Base-by-base conservation (phyloP, 1,139 yeast genomes). In the Yamadazyma blattariae region DNA sequence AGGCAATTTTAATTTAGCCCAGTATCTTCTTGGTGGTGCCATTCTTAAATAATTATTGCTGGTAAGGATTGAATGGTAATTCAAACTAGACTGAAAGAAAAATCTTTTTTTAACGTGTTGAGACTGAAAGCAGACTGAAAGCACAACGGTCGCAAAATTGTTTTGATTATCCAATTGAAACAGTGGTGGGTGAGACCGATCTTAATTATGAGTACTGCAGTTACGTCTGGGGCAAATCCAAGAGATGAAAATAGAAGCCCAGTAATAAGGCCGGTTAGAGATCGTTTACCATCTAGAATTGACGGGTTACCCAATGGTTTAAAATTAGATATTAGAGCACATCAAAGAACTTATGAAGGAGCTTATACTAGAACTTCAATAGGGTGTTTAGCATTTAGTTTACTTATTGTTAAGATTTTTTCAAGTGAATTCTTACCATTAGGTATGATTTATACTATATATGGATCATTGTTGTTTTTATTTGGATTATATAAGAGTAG, bases 261-360 rank as follows among this genome's bases (percentile, higher is more conserved):
- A 7, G 40, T 38, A 12, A n/a, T 27, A 7, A 38, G 48, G 12
- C 34, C 35, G 10, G 17, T 25, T 5, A 24, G 28, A 20, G 35
- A 25, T 12, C 42, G 71, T 29, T 47, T 55, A 10, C 66, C 68
- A 2, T 64, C 72, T 1, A 44, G 65, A 20, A 48, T 69, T 14
- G 70, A 64, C 36, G 45, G 50, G 8, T 52, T 67, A 18, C 47
- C 73, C 3, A 59, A 64, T 26, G 59, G 58, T 5, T 62, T 64
- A 34, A 71, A 71, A 46, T 54, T 75, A 27, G 82, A 77, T 43
- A 68, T 77, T 4, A 47, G 82, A 41, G 82, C 82, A 1, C 80
- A 77, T 50, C 82, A 77, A 50, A 51, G 82, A 42, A 77, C 82
- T 1, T 77, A 77, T 47, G 82, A 77, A 51, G 82, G 82, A 0